Conservation (phyloP, 805 yeast genomes). For the Sugiyamaella valdiviana region DNA sequence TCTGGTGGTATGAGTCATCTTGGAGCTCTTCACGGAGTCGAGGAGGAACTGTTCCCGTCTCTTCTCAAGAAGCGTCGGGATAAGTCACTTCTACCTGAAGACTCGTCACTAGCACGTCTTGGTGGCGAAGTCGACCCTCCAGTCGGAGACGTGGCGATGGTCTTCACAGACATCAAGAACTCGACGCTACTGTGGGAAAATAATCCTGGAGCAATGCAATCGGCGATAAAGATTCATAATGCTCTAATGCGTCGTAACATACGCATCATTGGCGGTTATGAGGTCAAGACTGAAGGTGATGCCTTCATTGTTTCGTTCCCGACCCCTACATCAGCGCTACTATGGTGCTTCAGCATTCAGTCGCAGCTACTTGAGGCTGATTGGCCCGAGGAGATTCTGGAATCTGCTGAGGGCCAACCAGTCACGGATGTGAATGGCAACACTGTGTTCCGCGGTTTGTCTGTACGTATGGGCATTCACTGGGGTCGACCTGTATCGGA, state of each 20-base stretch:
- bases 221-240: conserved; percentile 93
- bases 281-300: conserved; percentile 98
- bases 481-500: conserved; percentile 99
- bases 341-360: conserved; percentile 95
- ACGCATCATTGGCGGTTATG: conserved; percentile 92
- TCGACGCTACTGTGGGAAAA: conserved; percentile 93
- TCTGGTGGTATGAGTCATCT: conserved; percentile 8
- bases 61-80: conserved; percentile 41
- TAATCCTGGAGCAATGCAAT: conserved; percentile 88
- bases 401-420: conserved; percentile 77
- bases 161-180: conserved; percentile 93
- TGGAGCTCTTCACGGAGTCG: conserved; percentile 17
- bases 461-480: conserved; percentile 97
- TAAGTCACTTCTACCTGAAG: conserved; percentile 52
- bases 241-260: conserved; percentile 89
- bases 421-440: conserved; percentile 56
- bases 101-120: conserved; percentile 70
- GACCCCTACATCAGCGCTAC: conserved; percentile 78
- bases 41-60: conserved; percentile 30
- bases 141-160: conserved; percentile 88
- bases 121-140: conserved; percentile 90
- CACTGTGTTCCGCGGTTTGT: conserved; percentile 74
- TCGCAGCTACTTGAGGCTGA: conserved; percentile 74
- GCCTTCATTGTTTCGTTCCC: conserved; percentile 98
- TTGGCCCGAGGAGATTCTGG: conserved; percentile 92